Conservation (phyloP, 2,329 filamentous ascomycete genomes). For the Colletotrichum paranaense region DNA sequence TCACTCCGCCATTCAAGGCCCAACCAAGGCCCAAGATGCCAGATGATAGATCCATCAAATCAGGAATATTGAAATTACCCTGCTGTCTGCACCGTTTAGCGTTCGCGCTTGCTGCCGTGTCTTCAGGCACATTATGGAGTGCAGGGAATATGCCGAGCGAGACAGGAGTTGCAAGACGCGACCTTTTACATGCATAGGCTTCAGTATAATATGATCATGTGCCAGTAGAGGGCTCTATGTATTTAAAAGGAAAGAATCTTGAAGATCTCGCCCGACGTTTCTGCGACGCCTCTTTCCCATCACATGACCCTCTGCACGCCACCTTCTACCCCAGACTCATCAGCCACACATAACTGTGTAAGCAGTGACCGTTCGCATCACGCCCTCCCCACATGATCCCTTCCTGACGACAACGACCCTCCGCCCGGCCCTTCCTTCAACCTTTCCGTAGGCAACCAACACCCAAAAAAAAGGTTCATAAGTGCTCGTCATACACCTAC, state of each 20-base stretch:
- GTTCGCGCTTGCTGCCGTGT: constrained; percentile 18
- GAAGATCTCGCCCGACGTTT: constrained; percentile 1
- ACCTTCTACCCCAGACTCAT: constrained; percentile 26
- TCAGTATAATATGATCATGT: rapidly evolving
- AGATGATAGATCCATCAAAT: not conserved
- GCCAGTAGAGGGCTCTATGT: not conserved
- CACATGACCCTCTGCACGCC: constrained; percentile 26
- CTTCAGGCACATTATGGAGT: not conserved
- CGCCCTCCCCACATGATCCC: constrained; percentile 31
- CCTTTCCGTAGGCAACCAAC: constrained; percentile 15
- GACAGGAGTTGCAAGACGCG: not conserved
- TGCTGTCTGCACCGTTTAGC: constrained; percentile 1
- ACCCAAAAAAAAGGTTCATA: constrained; percentile 11
- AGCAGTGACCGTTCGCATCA: constrained; percentile 24
- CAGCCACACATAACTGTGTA: not conserved
- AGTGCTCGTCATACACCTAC: not conserved
- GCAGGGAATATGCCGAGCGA: not conserved
- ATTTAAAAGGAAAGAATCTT: not conserved
- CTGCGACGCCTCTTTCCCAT: not conserved
- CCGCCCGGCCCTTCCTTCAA: not conserved
- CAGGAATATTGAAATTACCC: constrained; percentile 11
- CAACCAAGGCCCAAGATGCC: not conserved
- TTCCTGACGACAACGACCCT: constrained; percentile 29
- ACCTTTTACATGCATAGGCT: not conserved
- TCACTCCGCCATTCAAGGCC: not conserved